These are phyloP conservation scores for Leptographium wingfieldii DNA, from an alignment of 2,329 filamentous ascomycete genomes.

Conservation along the genomic window DNA sequence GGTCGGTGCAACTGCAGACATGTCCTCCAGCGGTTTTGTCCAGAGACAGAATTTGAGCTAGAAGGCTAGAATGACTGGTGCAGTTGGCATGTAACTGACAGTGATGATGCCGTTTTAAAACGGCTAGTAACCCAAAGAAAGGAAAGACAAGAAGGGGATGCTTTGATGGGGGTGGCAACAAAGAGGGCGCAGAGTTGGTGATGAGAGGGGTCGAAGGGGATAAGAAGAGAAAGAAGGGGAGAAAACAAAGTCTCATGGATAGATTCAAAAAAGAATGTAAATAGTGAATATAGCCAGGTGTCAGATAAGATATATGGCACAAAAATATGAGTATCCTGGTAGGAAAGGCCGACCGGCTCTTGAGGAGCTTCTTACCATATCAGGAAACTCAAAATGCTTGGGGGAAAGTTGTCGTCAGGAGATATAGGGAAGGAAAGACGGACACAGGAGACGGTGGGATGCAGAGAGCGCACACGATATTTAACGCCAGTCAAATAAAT, in stretches of 20 bases:
- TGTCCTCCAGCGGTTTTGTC: slow-evolving; percentile 13
- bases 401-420: neutral
- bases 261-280: slow-evolving; percentile 3
- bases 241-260: neutral
- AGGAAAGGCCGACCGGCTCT: slow-evolving; percentile 8
- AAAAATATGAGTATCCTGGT: neutral
- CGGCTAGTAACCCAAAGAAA: slow-evolving; percentile 10
- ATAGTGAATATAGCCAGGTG: neutral
- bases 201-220: neutral
- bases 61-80: slow-evolving; percentile 10
- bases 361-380: neutral
- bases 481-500: neutral
- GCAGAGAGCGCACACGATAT: neutral
- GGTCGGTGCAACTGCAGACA: slow-evolving; percentile 27
- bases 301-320: neutral
- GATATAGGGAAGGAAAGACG: neutral
- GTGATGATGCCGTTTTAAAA: slow-evolving; percentile 13
- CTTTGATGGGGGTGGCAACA: neutral
- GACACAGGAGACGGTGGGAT: neutral
- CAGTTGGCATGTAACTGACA: slow-evolving; percentile 6
- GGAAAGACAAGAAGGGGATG: neutral
- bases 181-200: neutral
- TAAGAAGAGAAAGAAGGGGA: neutral
- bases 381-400: neutral
- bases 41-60: slow-evolving; percentile 1